Conservation (phyloP, 768 basidiomycete genomes). For the Lactarius hatsudake region DNA sequence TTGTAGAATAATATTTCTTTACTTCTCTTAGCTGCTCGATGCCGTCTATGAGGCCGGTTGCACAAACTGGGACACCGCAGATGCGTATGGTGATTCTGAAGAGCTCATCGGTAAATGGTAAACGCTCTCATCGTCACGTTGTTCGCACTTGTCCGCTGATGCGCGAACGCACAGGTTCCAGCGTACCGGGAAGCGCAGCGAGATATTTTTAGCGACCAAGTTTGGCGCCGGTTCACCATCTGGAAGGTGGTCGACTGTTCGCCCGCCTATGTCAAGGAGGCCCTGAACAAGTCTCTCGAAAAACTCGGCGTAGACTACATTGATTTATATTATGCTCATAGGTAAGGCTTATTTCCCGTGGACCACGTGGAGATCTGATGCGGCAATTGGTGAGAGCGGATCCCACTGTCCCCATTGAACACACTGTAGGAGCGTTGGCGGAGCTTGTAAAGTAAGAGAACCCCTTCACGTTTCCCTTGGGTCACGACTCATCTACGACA, state of each 20-base stretch:
- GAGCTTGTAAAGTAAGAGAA: constrained; percentile 34
- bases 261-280: constrained; percentile 31
- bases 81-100: constrained; percentile 42
- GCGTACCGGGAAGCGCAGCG: constrained; percentile 48
- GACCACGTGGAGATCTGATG: background rate
- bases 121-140: background rate
- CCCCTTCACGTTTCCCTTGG: constrained; percentile 31
- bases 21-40: constrained; percentile 37
- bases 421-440: constrained; percentile 25
- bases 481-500: constrained; percentile 1
- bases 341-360: constrained; percentile 21
- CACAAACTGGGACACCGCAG: constrained; percentile 49
- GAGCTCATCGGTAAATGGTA: constrained; percentile 48
- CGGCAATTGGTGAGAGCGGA: constrained; percentile 2
- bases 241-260: constrained; percentile 28
- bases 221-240: constrained; percentile 32
- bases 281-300: constrained; percentile 31
- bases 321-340: constrained; percentile 37
- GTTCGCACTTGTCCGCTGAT: background rate
- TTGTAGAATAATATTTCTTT: background rate
- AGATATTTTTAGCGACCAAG: constrained; percentile 47
- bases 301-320: constrained; percentile 34
- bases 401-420: constrained; percentile 25
- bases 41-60: constrained; percentile 41
- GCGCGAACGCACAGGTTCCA: constrained; percentile 44